Conservation (phyloP, 306 rosid species). For the Calophaca sinica region DNA sequence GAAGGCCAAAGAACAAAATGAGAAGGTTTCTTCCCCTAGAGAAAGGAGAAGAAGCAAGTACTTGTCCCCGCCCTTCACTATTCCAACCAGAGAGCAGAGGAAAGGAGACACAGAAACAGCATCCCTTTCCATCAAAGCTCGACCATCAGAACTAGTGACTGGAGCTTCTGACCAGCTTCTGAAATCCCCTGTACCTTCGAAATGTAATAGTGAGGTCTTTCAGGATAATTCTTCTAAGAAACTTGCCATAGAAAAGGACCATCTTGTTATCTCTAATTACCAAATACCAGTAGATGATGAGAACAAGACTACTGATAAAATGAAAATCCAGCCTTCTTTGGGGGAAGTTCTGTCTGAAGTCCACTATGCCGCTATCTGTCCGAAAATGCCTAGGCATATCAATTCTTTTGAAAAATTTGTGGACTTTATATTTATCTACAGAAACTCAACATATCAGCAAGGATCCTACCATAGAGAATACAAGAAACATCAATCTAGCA, state of each 20-base stretch:
- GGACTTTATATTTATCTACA: slow-evolving; percentile 54
- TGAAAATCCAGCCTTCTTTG: slow-evolving; percentile 50
- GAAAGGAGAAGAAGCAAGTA: slow-evolving; percentile 84
- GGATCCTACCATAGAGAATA: slow-evolving; percentile 56
- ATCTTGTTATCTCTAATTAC: slow-evolving; percentile 38
- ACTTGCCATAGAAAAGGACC: slow-evolving; percentile 35
- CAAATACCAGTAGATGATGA: slow-evolving; percentile 44
- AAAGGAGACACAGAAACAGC: slow-evolving; percentile 54
- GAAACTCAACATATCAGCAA: slow-evolving; percentile 57
- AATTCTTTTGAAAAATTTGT: slow-evolving; percentile 46
- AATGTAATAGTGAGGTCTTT: slow-evolving; percentile 30
- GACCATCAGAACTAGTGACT: slow-evolving; percentile 39
- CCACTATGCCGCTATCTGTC: slow-evolving; percentile 55
- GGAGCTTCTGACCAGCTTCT: slow-evolving; percentile 41
- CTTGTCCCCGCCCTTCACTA: slow-evolving; percentile 80
- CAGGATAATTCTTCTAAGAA: slow-evolving; percentile 43
- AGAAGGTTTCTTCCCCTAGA: slow-evolving; percentile 52
- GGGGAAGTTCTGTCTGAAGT: slow-evolving; percentile 53
- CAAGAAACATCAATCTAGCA: slow-evolving; percentile 51
- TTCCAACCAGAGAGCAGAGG: slow-evolving; percentile 49
- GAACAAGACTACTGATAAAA: slow-evolving; percentile 48
- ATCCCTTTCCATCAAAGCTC: slow-evolving; percentile 44
- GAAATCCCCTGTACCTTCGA: slow-evolving; percentile 43
- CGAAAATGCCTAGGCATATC: slow-evolving; percentile 27
- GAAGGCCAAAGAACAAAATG: slow-evolving; percentile 42